Conservation (phyloP, 1,284 basidiomycete species). For the Trametes polyzona region DNA sequence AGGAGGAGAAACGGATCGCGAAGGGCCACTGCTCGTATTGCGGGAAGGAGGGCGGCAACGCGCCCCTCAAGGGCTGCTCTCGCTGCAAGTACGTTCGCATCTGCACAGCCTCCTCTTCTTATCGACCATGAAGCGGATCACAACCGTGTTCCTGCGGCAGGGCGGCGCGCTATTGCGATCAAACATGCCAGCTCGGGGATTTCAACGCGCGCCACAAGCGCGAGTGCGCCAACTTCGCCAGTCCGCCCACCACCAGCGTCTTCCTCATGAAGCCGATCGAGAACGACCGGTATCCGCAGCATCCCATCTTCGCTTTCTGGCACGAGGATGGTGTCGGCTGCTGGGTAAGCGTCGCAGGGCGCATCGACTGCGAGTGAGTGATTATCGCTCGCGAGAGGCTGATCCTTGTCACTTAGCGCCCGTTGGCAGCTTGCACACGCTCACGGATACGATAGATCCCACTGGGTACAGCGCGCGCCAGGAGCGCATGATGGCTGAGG, state of each 20-base stretch:
- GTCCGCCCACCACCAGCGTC: conserved; percentile 12
- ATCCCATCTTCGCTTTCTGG: conserved; percentile 16
- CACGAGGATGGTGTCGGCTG: conserved; percentile 16
- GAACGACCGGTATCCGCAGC: conserved; percentile 4
- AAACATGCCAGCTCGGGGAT: conserved; percentile 15
- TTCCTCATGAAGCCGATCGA: conserved; percentile 10
- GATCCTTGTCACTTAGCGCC: too few species aligned
- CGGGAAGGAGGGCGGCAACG: conserved; percentile 2
- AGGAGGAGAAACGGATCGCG: not conserved
- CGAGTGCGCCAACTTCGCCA: conserved; percentile 17
- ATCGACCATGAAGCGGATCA: too few species aligned
- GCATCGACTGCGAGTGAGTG: conserved; percentile 20
- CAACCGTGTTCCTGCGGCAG: too few species aligned
- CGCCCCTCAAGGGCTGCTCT: conserved; percentile 16
- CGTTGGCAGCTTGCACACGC: conserved; percentile 7
- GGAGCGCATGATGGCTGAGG: not conserved
- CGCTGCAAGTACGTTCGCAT: conserved; percentile 18
- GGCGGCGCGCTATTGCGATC: conserved; percentile 18
- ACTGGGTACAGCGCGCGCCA: not conserved
- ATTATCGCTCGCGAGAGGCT: too few species aligned
- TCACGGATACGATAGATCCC: not conserved
- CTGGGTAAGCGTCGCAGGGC: conserved; percentile 17
- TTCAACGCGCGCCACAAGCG: conserved; percentile 21
- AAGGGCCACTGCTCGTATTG: conserved; percentile 11
- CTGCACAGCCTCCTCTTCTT: not conserved